Conservation (phyloP, 192 early-diverging fungal species). For the Allomyces macrogynus region DNA sequence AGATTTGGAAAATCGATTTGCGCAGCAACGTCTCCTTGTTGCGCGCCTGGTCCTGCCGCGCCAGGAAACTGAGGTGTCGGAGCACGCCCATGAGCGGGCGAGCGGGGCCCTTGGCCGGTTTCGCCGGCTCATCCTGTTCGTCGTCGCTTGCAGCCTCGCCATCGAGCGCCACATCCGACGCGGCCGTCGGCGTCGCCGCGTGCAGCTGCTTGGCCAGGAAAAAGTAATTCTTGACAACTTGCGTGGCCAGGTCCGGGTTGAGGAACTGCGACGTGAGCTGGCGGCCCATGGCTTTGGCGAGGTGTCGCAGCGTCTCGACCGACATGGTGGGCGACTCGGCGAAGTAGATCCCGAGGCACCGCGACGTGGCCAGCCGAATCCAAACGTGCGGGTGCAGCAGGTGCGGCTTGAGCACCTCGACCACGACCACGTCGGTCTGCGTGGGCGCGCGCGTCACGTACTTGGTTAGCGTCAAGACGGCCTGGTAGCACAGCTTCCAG, state of each 20-base stretch:
- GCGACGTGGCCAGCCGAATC: slow-evolving; percentile 50
- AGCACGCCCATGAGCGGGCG: slow-evolving; percentile 31
- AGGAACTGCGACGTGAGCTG: slow-evolving; percentile 48
- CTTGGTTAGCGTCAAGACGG: slow-evolving; percentile 54
- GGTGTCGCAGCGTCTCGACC: slow-evolving; percentile 18
- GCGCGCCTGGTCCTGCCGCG: slow-evolving; percentile 32
- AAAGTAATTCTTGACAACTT: slow-evolving; percentile 83
- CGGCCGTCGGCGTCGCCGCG: not conserved
- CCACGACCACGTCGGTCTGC: slow-evolving; percentile 21
- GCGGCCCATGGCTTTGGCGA: slow-evolving; percentile 29
- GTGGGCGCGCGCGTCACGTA: slow-evolving; percentile 33
- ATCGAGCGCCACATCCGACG: slow-evolving; percentile 5
- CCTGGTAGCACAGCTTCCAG: slow-evolving; percentile 77
- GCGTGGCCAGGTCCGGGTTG: slow-evolving; percentile 57
- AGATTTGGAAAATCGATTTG: slow-evolving; percentile 70
- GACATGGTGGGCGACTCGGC: slow-evolving; percentile 16
- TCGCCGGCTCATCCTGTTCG: slow-evolving; percentile 7
- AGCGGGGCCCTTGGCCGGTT: not conserved
- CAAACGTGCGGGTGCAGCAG: slow-evolving; percentile 77
- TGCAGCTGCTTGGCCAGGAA: slow-evolving; percentile 52
- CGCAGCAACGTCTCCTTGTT: slow-evolving; percentile 23
- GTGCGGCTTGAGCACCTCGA: slow-evolving; percentile 29
- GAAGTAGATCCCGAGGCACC: slow-evolving; percentile 62
- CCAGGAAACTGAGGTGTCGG: slow-evolving; percentile 38
- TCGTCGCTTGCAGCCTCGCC: slow-evolving; percentile 7